Base-by-base conservation (phyloP, 345 rosid species). In the Rhizophora apiculata region DNA sequence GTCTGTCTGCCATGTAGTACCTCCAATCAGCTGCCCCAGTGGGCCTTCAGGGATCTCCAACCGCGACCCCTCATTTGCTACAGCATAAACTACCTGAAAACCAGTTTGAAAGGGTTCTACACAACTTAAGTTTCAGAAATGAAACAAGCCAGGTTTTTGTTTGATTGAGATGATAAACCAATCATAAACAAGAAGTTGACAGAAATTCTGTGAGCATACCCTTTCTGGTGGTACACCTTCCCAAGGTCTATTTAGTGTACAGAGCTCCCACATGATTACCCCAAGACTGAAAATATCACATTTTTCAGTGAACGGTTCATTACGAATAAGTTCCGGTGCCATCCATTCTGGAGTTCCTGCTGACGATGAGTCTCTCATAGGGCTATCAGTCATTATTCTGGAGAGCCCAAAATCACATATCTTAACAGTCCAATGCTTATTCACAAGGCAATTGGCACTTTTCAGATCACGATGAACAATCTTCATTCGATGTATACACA, bases 291-390 rank as follows among this genome's bases (percentile, higher is more conserved):
- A 96, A 80, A 96, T 96, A 77, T 96, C 99, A 11, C 95, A 96
- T 79, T 96, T 96, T 77, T 90, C 98, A 20, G 96, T 85, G 82
- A 96, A 90, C 54, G 93, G 93, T 56, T 92, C 96, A 46, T 87
- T 90, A 27, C 96, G 92, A 53, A 89, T 87, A 43, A 96, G 99
- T 65, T 96, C 98, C n/a, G 99, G 99, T 68, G 97, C 98, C 99
- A 96, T 96, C 99, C 99, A 96, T 79, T 92, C 98, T 15, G 97
- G 99, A 30, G 99, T 92, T 81, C 99, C 99, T 34, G 98, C 98
- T 63, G 95, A 92, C 32, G 96, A 85, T 19, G 89, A 74, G 74
- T 89, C 96, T 78, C 84, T 85, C 79, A 90, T 85, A 64, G 91
- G 82, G 11, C 72, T 67, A 26, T 86, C 86, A 7, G 83, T 83